These are phyloP conservation scores for Kockovaella imperatae DNA, from an alignment of 768 basidiomycete genomes.

Conservation along the genomic window DNA sequence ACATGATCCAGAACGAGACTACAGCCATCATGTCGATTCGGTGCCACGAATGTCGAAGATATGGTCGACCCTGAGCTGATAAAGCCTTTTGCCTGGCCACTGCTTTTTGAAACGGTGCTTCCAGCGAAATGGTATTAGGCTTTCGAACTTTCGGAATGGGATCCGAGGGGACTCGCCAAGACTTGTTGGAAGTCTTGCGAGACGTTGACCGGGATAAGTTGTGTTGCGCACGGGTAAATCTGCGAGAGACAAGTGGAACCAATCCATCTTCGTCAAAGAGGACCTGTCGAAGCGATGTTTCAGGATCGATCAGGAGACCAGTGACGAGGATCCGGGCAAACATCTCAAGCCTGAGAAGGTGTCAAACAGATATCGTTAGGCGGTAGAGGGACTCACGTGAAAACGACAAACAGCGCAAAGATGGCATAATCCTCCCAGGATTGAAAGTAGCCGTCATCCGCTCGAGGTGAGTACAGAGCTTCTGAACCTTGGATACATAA, in stretches of 20 bases:
- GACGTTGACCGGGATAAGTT: background rate
- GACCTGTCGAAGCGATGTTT: conserved; percentile 48
- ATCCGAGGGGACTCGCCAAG: conserved; percentile 1
- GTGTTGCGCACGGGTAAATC: background rate
- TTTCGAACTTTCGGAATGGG: conserved; percentile 13
- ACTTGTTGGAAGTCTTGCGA: background rate
- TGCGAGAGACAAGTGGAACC: conserved; percentile 1
- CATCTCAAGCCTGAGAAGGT: conserved; percentile 64
- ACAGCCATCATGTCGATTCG: conserved; percentile 78
- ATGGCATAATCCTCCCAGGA: conserved; percentile 80
- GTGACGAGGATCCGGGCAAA: conserved; percentile 81
- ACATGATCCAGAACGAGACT: conserved; percentile 76
- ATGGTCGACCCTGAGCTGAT: conserved; percentile 55
- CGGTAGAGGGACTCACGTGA: conserved; percentile 57
- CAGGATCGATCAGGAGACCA: conserved; percentile 73
- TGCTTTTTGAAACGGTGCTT: conserved; percentile 47
- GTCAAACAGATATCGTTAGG: background rate
- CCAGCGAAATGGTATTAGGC: conserved; percentile 13
- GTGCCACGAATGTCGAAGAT: conserved; percentile 81
- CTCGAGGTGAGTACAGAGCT: conserved; percentile 45
- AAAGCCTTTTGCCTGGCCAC: conserved; percentile 40
- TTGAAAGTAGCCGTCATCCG: conserved; percentile 64
- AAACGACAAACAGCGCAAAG: conserved; percentile 74
- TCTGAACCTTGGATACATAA: conserved; percentile 71
- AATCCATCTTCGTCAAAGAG: conserved; percentile 15